These are phyloP conservation scores for Cucurbita argyrosperma DNA, from an alignment of 306 rosid species.

Conservation along the genomic window DNA sequence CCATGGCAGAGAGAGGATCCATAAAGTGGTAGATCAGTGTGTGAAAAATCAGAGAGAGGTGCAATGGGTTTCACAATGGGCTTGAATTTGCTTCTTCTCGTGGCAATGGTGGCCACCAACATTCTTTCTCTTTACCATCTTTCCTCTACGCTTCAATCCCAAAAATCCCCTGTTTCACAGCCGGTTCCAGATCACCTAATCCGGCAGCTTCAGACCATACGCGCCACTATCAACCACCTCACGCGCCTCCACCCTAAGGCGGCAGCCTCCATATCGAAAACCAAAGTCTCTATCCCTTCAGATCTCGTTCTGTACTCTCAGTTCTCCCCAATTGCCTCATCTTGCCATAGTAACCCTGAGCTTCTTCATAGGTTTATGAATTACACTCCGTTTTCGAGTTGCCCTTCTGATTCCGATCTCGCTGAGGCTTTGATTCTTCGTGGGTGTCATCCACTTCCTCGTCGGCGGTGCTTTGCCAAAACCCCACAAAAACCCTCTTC, in stretches of 20 bases:
- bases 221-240: constrained; percentile 92
- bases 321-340: constrained; percentile 64
- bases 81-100: constrained; percentile 51
- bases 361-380: constrained; percentile 72
- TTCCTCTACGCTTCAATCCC: constrained; percentile 50
- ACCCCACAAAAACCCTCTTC: constrained; percentile 48
- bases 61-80: constrained; percentile 77
- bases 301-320: constrained; percentile 71
- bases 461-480: constrained; percentile 73
- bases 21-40: not conserved
- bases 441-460: constrained; percentile 97
- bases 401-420: constrained; percentile 56
- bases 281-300: constrained; percentile 24
- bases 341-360: constrained; percentile 71
- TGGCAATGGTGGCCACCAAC: constrained; percentile 96
- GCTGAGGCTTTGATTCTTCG: constrained; percentile 60
- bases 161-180: constrained; percentile 27
- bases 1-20: not conserved
- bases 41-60: not conserved
- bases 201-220: constrained; percentile 74
- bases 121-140: constrained; percentile 87
- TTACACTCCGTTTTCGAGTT: constrained; percentile 54
- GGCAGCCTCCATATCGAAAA: not conserved
- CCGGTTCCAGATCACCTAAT: constrained; percentile 71
- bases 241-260: constrained; percentile 52